Evolutionary conservation across 75 land plant species (phyloP).

Genomic region (Pinus albicaulis): DNA sequence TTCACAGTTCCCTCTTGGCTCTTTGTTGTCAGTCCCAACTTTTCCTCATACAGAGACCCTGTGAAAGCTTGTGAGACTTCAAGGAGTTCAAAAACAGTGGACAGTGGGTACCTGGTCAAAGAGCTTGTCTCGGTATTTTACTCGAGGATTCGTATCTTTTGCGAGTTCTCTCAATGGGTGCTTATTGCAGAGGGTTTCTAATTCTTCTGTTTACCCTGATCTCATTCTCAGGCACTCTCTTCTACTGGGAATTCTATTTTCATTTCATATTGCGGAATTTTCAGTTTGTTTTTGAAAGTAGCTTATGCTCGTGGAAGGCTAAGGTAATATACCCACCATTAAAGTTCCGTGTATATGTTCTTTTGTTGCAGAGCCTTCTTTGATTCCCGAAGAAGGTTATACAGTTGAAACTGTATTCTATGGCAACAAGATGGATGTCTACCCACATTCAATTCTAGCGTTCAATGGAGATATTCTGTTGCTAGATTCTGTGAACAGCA

Average conservation of each 20-base stretch:
- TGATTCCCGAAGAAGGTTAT: conserved; percentile 54
- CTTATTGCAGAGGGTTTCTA: neutral
- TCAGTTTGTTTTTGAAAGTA: neutral
- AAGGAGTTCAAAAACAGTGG: no score
- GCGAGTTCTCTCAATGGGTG: neutral
- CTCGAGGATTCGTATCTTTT: neutral
- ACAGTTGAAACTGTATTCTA: conserved; percentile 54
- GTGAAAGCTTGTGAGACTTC: no score
- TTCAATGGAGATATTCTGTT: conserved; percentile 32
- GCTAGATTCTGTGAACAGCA: conserved; percentile 53
- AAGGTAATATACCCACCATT: neutral
- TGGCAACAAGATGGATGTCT: conserved; percentile 31
- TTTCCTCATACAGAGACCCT: no score
- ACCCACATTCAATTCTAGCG: conserved; percentile 23
- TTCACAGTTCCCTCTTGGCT: no score
- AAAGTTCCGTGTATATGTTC: neutral
- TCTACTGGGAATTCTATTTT: neutral
- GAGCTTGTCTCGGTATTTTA: no score
- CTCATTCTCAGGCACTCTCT: neutral
- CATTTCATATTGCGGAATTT: neutral
- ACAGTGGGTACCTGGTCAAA: no score
- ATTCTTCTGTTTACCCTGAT: neutral
- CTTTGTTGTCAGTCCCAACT: no score
- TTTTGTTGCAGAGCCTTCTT: neutral
- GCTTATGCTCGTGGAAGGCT: neutral